These are phyloP conservation scores for Hymenoscyphus repandus DNA, from an alignment of 2,329 filamentous ascomycete genomes.

Conservation along the genomic window DNA sequence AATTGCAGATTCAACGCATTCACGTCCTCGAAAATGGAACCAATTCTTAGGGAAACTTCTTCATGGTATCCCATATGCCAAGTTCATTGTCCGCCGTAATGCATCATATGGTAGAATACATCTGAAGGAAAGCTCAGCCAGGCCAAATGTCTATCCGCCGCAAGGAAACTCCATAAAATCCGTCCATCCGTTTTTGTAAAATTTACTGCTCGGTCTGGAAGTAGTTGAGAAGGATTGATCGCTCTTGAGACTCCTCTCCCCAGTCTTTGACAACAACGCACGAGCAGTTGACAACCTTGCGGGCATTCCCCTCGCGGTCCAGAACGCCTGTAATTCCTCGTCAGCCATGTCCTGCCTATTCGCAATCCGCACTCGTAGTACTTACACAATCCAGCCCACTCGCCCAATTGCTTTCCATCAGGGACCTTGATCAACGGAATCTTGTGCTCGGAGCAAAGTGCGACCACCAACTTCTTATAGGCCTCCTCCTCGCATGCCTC, in stretches of 20 bases:
- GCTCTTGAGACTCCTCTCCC: slow-evolving; percentile 99
- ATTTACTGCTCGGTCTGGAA: slow-evolving; percentile 85
- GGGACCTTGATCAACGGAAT: slow-evolving; percentile 99
- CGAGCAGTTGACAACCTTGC: slow-evolving; percentile 99
- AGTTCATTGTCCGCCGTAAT: slow-evolving; percentile 27
- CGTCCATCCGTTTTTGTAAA: slow-evolving; percentile 18
- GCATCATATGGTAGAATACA: slow-evolving; percentile 31
- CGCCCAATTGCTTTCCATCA: slow-evolving; percentile 98
- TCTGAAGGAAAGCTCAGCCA: slow-evolving; percentile 24
- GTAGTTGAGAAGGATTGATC: slow-evolving; percentile 99
- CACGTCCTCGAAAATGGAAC: neutral
- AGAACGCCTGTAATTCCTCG: slow-evolving; percentile 66
- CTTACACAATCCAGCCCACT: slow-evolving; percentile 99
- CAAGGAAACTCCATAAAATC: slow-evolving; percentile 25
- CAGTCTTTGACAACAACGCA: slow-evolving; percentile 99
- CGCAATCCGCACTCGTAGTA: slow-evolving; percentile 32
- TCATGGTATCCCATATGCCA: slow-evolving; percentile 25
- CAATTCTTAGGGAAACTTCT: neutral
- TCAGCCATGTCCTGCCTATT: slow-evolving; percentile 12
- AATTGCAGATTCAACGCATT: neutral
- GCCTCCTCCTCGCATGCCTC: slow-evolving; percentile 99
- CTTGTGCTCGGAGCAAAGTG: slow-evolving; percentile 99
- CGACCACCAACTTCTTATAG: slow-evolving; percentile 99
- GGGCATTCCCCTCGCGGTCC: slow-evolving; percentile 97
- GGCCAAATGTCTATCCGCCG: slow-evolving; percentile 28